Evolutionary conservation across 2,329 filamentous ascomycete genomes (phyloP), one percentile per base, ranked within the genome.

Genomic region (Sclerotinia trifoliorum): DNA sequence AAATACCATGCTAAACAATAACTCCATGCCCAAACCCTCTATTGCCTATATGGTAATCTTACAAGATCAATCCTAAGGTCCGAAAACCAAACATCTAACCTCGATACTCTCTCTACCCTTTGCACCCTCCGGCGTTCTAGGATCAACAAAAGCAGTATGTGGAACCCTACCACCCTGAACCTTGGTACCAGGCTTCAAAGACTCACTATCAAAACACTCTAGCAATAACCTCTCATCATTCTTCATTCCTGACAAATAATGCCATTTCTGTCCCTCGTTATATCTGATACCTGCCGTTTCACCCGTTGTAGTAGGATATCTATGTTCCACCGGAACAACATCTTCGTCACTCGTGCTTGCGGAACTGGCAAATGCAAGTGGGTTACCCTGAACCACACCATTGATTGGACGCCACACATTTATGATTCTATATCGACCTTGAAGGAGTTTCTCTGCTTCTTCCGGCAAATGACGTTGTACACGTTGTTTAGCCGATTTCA

Each of bases 71-170:
- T 13, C 29, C 51, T 46, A 77, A 64, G 74, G 75, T 19, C 90
- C 91, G 83, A 97, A 96, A 0, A 97, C 90, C 78, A 97, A 82
- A 48, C 91, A 88, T 74, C 94, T 85, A 21, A 97, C 91, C 79
- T 97, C 94, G 77, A 97, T 96, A 77, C 93, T 96, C 82, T 96
- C 91, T 72, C 93, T 84, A 0, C 85, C 86, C 71, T 88, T 87
- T 5, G 90, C 92, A 57, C 89, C 90, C 24, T 83, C 80, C 3
- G 88, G 85, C 0, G 90, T 92, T 69, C 89, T 82, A 2, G 91
- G 89, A 77, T 97, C 90, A 51, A 84, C 81, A 79, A 97, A 97
- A 0, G 93, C 93, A 13, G 78, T 75, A 73, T 79, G 70, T 10
- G 79, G 88, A 60, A 86, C 80, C 62, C 85, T 78, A 0, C 86